These are phyloP conservation scores for Solanum gandarillasii DNA, from an alignment of 257 asterid genomes.

Conservation along the genomic window DNA sequence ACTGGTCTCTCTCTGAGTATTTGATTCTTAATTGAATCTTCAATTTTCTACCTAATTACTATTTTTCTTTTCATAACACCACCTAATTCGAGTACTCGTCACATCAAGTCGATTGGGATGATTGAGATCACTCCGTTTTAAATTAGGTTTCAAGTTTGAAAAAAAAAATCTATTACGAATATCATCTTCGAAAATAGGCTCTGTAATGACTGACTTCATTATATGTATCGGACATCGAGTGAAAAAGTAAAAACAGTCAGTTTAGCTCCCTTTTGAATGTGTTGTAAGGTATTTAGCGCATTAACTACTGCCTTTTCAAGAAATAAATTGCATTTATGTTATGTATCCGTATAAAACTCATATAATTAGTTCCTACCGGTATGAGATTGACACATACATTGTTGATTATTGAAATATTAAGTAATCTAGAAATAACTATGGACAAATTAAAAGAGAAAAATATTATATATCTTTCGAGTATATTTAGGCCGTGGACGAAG, in stretches of 20 bases:
- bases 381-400: not conserved
- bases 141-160: too few species aligned
- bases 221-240: accelerated
- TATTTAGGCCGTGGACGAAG: not conserved
- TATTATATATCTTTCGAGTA: too few species aligned
- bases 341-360: not conserved
- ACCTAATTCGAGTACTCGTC: not conserved
- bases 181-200: too few species aligned
- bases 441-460: too few species aligned
- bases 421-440: not conserved
- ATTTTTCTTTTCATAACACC: not conserved
- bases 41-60: not conserved
- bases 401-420: not conserved
- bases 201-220: too few species aligned
- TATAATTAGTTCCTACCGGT: not conserved
- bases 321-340: not conserved
- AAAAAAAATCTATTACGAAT: too few species aligned
- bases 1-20: not conserved
- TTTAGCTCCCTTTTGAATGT: not conserved
- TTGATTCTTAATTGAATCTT: not conserved
- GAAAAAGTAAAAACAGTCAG: not conserved
- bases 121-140: too few species aligned
- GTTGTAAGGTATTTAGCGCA: not conserved
- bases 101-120: too few species aligned
- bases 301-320: not conserved